phyloP scores from a whole-genome alignment of 108 stramenopile species.

The Discostella stelligeroides region DNA sequence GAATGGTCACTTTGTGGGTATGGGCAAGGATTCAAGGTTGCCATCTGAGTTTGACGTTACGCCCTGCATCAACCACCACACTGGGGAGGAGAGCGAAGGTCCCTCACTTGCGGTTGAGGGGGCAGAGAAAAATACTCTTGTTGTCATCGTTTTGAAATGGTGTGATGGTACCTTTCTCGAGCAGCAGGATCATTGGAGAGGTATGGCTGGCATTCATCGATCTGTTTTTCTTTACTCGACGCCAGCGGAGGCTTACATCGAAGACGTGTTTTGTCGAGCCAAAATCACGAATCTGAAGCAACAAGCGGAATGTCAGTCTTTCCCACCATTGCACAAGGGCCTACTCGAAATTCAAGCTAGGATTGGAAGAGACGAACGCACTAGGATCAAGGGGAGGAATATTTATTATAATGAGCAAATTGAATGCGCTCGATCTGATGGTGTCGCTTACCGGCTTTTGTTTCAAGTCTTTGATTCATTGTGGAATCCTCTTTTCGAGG shows the following conservation, averaged over 20 bases:
- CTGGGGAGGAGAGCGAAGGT: background rate
- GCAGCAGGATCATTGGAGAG: conserved; percentile 97
- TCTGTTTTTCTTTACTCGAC: conserved; percentile 83
- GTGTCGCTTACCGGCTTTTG: conserved; percentile 27
- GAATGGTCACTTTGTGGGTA: conserved; percentile 77
- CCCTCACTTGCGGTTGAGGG: background rate
- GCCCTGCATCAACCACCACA: conserved; percentile 6
- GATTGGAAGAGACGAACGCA: conserved; percentile 20
- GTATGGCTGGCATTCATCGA: conserved; percentile 93
- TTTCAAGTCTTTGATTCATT: conserved; percentile 40
- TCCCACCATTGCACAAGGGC: conserved; percentile 13
- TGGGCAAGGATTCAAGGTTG: conserved; percentile 81
- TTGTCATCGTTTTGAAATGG: conserved; percentile 80
- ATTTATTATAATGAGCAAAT: conserved; percentile 68
- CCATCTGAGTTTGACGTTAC: conserved; percentile 76
- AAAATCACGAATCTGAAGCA: conserved; percentile 25
- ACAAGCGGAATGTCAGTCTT: background rate
- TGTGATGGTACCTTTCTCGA: conserved; percentile 89
- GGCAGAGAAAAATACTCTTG: conserved; percentile 32
- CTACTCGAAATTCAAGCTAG: conserved; percentile 24
- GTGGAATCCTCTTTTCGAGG: conserved; percentile 19
- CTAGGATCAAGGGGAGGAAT: conserved; percentile 31
- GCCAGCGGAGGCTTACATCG: conserved; percentile 53
- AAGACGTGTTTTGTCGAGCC: conserved; percentile 76
- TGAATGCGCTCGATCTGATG: conserved; percentile 39